Evolutionary conservation across 1,139 yeast genomes (phyloP), one percentile per base, ranked within the genome.

Genomic region (Kluyveromyces marxianus): DNA sequence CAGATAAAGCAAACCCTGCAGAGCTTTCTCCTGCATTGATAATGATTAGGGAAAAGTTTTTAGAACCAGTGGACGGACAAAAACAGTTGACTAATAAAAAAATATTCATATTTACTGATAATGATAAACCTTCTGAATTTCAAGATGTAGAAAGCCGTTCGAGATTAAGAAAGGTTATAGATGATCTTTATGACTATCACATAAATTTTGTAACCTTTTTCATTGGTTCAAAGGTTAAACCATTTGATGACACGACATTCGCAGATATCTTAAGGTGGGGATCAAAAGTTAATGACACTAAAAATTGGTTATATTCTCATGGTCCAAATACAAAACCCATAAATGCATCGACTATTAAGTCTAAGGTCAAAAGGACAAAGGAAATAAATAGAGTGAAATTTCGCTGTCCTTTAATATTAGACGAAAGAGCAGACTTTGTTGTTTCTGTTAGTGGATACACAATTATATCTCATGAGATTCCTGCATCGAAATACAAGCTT

Each of bases 401-500:
- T 57, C 72, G 77, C 8, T 78, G 87, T 53, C 76, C 80, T n/a
- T 51, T 81, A 38, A 70, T 71, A 4, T 59, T 81, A 3, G 67
- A 70, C 3, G 78, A 80, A 2, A 66, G 69, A 1, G 52, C 47
- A 3, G 48, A 54, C 31, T 53, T 88, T 14, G 72, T 74, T 0
- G 75, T 92, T 43, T 83, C 88, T 0, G 70, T 89, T 1, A 78
- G 76, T 54, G 97, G 95, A 0, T 85, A 81, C 56, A 67, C 83
- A 0, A 69, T 85, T n/a, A 76, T 74, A 52, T 69, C 74, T 14
- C 78, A 76, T 45, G 83, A 81, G 50, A 71, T 69, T 41, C 60
- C 77, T 2, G 62, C 55, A 1, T 68, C 72, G 29, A 68, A 72
- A 44, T 62, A 71, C 6, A 69, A 68, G 35, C 63, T 66, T 37